Conservation (phyloP, 129 eudicot genomes). For the Chrysanthemum seticuspe region DNA sequence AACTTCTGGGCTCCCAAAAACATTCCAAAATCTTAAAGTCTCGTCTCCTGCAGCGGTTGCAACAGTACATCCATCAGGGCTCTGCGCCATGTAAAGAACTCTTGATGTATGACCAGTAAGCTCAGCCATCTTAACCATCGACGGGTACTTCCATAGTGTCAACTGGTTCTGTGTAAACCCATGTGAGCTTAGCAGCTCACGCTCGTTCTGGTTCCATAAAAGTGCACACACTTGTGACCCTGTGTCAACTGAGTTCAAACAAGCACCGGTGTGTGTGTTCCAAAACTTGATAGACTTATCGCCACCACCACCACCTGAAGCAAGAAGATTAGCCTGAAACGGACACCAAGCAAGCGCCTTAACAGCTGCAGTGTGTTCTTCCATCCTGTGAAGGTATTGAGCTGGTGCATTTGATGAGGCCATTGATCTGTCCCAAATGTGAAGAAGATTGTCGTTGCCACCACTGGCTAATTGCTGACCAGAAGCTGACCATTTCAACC, state of each 20-base stretch:
- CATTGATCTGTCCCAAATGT: slow-evolving; percentile 81
- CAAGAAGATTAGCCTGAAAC: slow-evolving; percentile 74
- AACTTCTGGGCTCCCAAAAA: slow-evolving; percentile 81
- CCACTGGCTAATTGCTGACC: slow-evolving; percentile 94
- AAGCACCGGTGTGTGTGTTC: slow-evolving; percentile 93
- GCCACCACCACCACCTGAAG: slow-evolving; percentile 93
- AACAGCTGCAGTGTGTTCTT: slow-evolving; percentile 93
- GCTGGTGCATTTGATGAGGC: slow-evolving; percentile 34
- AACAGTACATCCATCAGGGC: slow-evolving; percentile 95
- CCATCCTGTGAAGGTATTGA: slow-evolving; percentile 82
- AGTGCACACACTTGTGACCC: slow-evolving; percentile 90
- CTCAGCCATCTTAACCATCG: slow-evolving; percentile 92
- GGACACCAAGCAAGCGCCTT: slow-evolving; percentile 99
- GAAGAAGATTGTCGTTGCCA: slow-evolving; percentile 95
- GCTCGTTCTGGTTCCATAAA: slow-evolving; percentile 82
- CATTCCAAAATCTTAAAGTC: slow-evolving; percentile 91
- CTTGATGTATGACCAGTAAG: slow-evolving; percentile 91
- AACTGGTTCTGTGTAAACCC: slow-evolving; percentile 93
- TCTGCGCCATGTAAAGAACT: slow-evolving; percentile 86
- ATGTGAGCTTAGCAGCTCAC: slow-evolving; percentile 86
- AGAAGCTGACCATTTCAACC: slow-evolving; percentile 88
- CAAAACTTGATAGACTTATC: slow-evolving; percentile 84
- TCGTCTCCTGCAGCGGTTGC: slow-evolving; percentile 98
- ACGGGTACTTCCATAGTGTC: slow-evolving; percentile 93
- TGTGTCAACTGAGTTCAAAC: slow-evolving; percentile 84